Evolutionary conservation across 148 eudicot species (phyloP), one percentile per base, ranked within the genome.

Genomic region (Arctostaphylos glauca): DNA sequence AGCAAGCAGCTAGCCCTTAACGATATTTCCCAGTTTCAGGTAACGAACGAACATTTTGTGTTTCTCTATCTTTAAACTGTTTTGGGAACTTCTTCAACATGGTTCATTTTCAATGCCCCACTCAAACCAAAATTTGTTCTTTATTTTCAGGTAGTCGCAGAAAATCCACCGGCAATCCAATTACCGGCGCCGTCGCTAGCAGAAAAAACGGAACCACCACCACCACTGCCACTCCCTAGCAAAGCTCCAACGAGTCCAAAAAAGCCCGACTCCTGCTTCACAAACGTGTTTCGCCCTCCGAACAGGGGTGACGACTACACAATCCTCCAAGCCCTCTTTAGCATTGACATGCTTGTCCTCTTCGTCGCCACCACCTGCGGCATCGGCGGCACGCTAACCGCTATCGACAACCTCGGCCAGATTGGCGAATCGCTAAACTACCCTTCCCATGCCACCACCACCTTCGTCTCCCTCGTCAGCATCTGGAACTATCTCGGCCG

Each of bases 241-340:
- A 52, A 52, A 6, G 12, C 54, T 52, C 14, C 74, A 2, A 9
- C 74, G 2, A 14, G 62, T 48, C 53, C 16, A 19, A 9, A 66
- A 4, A 67, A 75, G 12, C 74, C 54, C 23, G 84, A 54, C 55
- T 84, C 90, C 5, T 88, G 90, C 74, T 86, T 83, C 68, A 59
- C 73, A 19, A 67, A 80, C 8, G 25, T 84, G 2, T 88, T 86
- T 58, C 82, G 75, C 46, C 88, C 88, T 16, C 90, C 90, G 23
- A 83, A 55, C 4, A 68, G 90, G 55, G 90, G 90, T 6, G 88
- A 88, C 1, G 90, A 88, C 67, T 88, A 68, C 86, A 88, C 90
- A 5, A 88, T 88, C 48, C 87, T 88, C 2, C 90, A 88, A 80
- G 90, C 90, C 5, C 90, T 88, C 46, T 88, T 88, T 68, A 88